Evolutionary conservation across 2,329 filamentous ascomycete species (phyloP).

Genomic region (Ceratocystiopsis sp.): DNA sequence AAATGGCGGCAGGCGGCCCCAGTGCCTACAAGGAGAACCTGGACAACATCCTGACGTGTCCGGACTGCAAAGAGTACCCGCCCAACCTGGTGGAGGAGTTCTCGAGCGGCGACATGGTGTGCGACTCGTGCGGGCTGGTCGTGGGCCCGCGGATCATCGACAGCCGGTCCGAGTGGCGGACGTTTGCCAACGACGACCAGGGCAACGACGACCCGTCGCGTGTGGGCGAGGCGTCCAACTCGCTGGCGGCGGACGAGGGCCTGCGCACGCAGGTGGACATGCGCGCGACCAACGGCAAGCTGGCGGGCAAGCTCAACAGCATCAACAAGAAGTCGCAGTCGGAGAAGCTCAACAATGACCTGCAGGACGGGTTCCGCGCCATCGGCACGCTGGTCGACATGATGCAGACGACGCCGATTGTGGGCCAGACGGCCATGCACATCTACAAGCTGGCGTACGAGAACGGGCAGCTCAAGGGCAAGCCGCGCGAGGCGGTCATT

Average conservation of each 20-base stretch:
- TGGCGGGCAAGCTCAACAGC: slow-evolving; percentile 12
- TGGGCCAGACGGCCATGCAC: slow-evolving; percentile 81
- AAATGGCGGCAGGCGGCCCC: too few species aligned
- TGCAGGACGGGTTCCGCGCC: slow-evolving; percentile 66
- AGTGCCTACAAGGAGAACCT: slow-evolving; percentile 56
- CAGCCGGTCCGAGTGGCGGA: slow-evolving; percentile 94
- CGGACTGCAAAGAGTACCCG: slow-evolving; percentile 81
- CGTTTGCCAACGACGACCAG: slow-evolving; percentile 95
- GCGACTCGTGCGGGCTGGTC: slow-evolving; percentile 78
- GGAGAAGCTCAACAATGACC: slow-evolving; percentile 16
- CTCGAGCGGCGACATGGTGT: slow-evolving; percentile 82
- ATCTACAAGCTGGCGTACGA: slow-evolving; percentile 93
- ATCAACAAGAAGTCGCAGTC: slow-evolving; percentile 15
- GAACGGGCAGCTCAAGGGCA: slow-evolving; percentile 85
- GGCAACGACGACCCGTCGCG: slow-evolving; percentile 92
- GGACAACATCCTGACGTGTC: slow-evolving; percentile 70
- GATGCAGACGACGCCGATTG: slow-evolving; percentile 62
- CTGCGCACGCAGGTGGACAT: slow-evolving; percentile 13
- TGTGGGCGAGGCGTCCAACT: slow-evolving; percentile 88
- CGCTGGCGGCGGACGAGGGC: slow-evolving; percentile 30
- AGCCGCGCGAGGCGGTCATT: slow-evolving; percentile 83
- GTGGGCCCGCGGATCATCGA: slow-evolving; percentile 85
- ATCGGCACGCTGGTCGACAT: slow-evolving; percentile 78
- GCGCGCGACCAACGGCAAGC: slow-evolving; percentile 11
- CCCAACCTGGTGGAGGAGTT: slow-evolving; percentile 89